phyloP scores from a whole-genome alignment of 192 early-diverging fungal species.

The Podila minutissima region DNA sequence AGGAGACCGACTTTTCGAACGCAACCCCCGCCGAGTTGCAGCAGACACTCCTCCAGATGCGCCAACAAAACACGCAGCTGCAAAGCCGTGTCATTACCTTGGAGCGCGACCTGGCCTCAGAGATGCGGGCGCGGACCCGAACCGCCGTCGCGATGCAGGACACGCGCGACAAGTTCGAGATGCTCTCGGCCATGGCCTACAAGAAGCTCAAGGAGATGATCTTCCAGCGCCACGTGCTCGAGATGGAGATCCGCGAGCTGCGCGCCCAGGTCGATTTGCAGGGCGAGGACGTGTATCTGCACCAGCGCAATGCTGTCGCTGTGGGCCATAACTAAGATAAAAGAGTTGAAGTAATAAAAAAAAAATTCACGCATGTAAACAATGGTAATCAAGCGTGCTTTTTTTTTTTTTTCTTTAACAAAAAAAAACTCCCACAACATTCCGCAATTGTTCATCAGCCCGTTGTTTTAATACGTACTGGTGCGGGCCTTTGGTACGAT shows the following conservation, averaged over 20 bases:
- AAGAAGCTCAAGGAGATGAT: conserved; percentile 61
- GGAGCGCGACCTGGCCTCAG: conserved; percentile 34
- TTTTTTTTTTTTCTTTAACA: too few relatives aligned
- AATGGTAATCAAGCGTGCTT: too few relatives aligned
- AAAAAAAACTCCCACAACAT: too few relatives aligned
- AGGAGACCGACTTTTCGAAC: not conserved
- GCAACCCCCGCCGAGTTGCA: not conserved
- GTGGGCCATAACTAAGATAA: not conserved
- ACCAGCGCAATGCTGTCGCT: not conserved
- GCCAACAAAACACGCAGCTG: conserved; percentile 26
- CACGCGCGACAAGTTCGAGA: conserved; percentile 59
- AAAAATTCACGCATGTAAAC: too few relatives aligned
- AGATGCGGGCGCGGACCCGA: conserved; percentile 33
- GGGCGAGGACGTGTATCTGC: not conserved
- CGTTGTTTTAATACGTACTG: too few relatives aligned
- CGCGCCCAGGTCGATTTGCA: conserved; percentile 31
- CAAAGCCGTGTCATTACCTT: conserved; percentile 15
- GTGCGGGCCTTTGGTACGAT: too few relatives aligned
- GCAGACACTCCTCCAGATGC: conserved; percentile 13
- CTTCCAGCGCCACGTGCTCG: conserved; percentile 42
- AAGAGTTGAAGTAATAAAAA: too few relatives aligned
- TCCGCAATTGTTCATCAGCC: too few relatives aligned
- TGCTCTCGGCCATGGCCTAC: conserved; percentile 56
- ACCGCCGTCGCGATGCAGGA: conserved; percentile 56
- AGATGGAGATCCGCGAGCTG: conserved; percentile 40